Conservation (phyloP, 2,329 filamentous ascomycete genomes). For the Coniochaeta hoffmannii region DNA sequence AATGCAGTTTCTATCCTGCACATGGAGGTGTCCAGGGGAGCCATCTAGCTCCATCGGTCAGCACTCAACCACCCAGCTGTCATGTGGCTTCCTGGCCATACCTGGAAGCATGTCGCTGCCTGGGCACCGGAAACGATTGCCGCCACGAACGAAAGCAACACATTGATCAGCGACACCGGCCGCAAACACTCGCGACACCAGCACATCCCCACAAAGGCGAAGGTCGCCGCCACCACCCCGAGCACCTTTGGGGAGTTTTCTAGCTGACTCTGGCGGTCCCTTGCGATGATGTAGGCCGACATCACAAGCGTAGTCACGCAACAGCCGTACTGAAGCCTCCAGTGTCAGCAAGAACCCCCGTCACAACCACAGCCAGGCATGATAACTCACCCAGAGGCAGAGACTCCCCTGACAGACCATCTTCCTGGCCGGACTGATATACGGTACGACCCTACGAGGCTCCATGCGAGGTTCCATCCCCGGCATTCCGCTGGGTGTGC, state of each 20-base stretch:
- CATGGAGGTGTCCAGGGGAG: not conserved
- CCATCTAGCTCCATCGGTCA: not conserved
- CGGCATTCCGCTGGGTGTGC: not conserved
- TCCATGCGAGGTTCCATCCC: not conserved
- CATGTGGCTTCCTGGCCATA: not conserved
- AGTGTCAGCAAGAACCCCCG: not conserved
- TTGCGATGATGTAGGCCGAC: constrained; percentile 3
- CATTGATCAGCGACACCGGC: not conserved
- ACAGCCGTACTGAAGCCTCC: not conserved
- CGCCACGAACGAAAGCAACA: not conserved
- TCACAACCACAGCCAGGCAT: not conserved
- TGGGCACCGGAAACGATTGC: not conserved
- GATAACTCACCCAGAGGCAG: not conserved
- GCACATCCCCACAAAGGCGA: constrained; percentile 3
- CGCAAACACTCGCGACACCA: not conserved
- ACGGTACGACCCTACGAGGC: not conserved
- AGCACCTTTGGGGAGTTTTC: constrained; percentile 4
- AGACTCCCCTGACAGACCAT: not conserved
- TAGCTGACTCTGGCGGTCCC: constrained; percentile 2
- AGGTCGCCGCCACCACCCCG: constrained; percentile 3
- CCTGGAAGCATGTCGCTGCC: not conserved
- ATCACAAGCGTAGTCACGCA: constrained; percentile 3
- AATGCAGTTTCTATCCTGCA: not conserved
- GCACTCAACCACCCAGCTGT: not conserved
- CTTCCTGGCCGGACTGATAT: not conserved